A percentile compares a stretch with the other conserved stretches of the same genome.
phyloP scores from a whole-genome alignment of 176 grass and related monocot genomes.

The Aechmea fasciata region DNA sequence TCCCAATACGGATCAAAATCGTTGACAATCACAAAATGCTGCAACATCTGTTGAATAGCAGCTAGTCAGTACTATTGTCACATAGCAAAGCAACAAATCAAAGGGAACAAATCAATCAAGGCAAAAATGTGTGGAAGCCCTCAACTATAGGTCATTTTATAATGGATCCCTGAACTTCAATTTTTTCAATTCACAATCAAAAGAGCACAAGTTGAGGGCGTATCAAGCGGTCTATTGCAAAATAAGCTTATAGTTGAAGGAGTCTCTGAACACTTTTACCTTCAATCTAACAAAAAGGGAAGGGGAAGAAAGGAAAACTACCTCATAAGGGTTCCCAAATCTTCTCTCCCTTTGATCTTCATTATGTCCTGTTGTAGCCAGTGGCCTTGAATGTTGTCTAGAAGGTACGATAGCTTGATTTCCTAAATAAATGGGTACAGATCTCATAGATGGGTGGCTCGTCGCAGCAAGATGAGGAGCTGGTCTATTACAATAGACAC shows the following conservation, averaged over 20 bases:
- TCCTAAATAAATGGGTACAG: slow-evolving; percentile 25
- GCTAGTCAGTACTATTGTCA: slow-evolving; percentile 21
- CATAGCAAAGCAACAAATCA: slow-evolving; percentile 9
- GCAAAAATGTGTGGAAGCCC: slow-evolving; percentile 6
- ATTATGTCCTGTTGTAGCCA: slow-evolving; percentile 10
- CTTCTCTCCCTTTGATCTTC: neutral
- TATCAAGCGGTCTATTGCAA: too few species aligned
- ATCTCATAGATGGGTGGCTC: slow-evolving; percentile 17
- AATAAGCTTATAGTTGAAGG: too few species aligned
- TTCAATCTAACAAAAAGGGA: too few species aligned
- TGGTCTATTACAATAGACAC: slow-evolving; percentile 33
- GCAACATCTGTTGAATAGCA: slow-evolving; percentile 18
- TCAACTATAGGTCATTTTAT: neutral
- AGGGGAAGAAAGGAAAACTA: slow-evolving; percentile 18
- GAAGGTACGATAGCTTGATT: slow-evolving; percentile 16
- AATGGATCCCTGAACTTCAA: too few species aligned
- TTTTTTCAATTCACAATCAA: too few species aligned
- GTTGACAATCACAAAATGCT: slow-evolving; percentile 40
- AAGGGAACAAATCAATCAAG: neutral
- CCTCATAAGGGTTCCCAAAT: slow-evolving; percentile 16
- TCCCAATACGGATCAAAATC: slow-evolving; percentile 61
- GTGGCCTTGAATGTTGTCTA: slow-evolving; percentile 38
- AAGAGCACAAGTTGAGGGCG: too few species aligned
- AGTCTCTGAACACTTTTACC: too few species aligned
- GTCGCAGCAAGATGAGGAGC: slow-evolving; percentile 20